Base-by-base conservation (phyloP, 2,329 filamentous ascomycete genomes). In the Aspergillus bombycis region DNA sequence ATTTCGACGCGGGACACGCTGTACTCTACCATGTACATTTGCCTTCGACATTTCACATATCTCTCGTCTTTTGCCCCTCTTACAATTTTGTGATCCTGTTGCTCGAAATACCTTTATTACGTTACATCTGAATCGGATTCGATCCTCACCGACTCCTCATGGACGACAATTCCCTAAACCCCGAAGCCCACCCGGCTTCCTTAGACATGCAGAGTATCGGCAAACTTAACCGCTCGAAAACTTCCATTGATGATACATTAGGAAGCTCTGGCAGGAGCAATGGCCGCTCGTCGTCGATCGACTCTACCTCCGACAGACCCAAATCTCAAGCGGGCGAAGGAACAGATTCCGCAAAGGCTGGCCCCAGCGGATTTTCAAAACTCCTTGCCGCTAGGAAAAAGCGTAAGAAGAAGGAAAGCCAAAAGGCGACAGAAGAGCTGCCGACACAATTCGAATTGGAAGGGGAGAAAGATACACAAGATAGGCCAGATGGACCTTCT, bases 361-460 rank as follows among this genome's bases (percentile, higher is more conserved):
- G 74, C 50, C 66, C 74, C 54, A 81, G 78, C 67, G 82, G 83
- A 59, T 80, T 88, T 65, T 83, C 85, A 12, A 85, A 83, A 67
- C 74, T 88, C 61, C 80, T 86, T 59, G 74, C 78, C 30, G 75
- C 77, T 34, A 75, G 78, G 57, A 74, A 76, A 38, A 78, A 77
- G 71, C 81, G 81, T 62, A 82, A 81, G 67, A 81, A 83, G 68
- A 74, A 71, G 34, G 72, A 74, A 23, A 66, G 67, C 26, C 67
- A 71, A 38, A 70, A 67, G 50, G 57, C 62, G 9, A 21, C 55
- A 3, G 72, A 75, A 26, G 74, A 71, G 46, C 62, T 69, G 4
- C 60, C 71, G 4, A 65, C 72, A 10, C 68, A 70, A 12, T 62
- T 62, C 8, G 64, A 67, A n/a, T 48, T 70, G 1, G 68, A 72